These are phyloP conservation scores for Pisolithus albus DNA, from an alignment of 768 basidiomycete genomes.

Conservation along the genomic window DNA sequence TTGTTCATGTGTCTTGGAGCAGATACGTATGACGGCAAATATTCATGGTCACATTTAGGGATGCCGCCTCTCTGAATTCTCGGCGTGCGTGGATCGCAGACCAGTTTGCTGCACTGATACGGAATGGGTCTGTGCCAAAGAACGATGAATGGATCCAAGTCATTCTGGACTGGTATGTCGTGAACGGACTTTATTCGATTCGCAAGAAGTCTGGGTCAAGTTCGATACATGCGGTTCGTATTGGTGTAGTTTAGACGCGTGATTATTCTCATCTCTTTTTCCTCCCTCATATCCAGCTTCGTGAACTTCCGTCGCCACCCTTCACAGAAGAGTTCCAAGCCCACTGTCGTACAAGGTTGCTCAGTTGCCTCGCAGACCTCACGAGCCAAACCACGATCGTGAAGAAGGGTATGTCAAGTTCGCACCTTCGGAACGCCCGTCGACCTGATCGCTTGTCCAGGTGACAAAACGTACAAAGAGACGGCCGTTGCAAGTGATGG, in stretches of 20 bases:
- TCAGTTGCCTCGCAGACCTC: constrained; percentile 69
- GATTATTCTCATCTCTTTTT: background rate
- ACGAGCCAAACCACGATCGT: constrained; percentile 47
- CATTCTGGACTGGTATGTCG: constrained; percentile 73
- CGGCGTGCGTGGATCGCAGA: constrained; percentile 80
- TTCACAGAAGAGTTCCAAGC: constrained; percentile 69
- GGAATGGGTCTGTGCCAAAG: constrained; percentile 74
- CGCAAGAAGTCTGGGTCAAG: constrained; percentile 70
- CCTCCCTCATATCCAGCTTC: constrained; percentile 42
- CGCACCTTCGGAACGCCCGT: background rate
- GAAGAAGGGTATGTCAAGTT: constrained; percentile 40
- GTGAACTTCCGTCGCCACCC: constrained; percentile 51
- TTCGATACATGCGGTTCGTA: constrained; percentile 50
- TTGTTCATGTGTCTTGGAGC: background rate
- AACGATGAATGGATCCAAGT: constrained; percentile 69
- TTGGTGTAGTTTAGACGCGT: background rate
- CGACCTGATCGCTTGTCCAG: constrained; percentile 10
- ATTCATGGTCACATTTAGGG: constrained; percentile 24
- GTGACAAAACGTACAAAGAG: constrained; percentile 48
- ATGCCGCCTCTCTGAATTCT: constrained; percentile 42
- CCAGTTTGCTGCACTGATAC: constrained; percentile 71
- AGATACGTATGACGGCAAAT: constrained; percentile 6
- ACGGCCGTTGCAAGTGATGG: constrained; percentile 63
- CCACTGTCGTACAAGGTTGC: constrained; percentile 61
- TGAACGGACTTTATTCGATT: constrained; percentile 75